Conservation (phyloP, 208 protist species). For the Endotrypanum monterogeii region DNA sequence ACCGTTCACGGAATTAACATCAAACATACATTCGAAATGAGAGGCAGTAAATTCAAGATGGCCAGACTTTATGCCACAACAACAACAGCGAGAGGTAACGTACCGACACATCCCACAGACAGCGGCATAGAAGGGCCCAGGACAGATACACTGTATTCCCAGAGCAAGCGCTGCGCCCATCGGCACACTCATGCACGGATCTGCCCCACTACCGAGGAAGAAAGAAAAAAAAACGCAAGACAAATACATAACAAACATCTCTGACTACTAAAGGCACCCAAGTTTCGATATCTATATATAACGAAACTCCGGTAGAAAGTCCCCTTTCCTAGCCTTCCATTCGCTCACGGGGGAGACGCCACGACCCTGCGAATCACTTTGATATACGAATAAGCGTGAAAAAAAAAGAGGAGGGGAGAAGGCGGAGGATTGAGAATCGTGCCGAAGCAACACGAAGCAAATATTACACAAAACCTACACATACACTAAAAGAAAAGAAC, state of each 20-base stretch:
- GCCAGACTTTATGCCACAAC: no score
- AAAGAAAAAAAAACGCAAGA: neutral
- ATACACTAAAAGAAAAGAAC: conserved; percentile 3
- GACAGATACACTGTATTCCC: no score
- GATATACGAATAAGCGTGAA: neutral
- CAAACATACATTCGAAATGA: neutral
- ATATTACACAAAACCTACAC: neutral
- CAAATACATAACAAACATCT: neutral
- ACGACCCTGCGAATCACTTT: neutral
- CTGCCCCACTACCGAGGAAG: neutral
- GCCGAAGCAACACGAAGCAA: neutral
- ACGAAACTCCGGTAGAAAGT: no score
- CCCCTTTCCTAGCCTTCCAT: neutral
- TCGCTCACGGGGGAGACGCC: neutral
- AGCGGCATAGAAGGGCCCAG: no score
- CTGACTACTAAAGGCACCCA: neutral
- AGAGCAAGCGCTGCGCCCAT: no score
- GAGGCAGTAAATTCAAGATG: no score
- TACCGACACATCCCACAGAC: no score
- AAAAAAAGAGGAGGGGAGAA: neutral
- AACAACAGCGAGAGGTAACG: no score
- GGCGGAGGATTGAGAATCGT: neutral
- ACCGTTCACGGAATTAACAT: neutral
- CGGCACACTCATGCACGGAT: no score
- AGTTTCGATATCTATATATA: neutral